Evolutionary conservation across 192 early-diverging fungal genomes (phyloP).

Genomic region (Haplosporangium gracile): DNA sequence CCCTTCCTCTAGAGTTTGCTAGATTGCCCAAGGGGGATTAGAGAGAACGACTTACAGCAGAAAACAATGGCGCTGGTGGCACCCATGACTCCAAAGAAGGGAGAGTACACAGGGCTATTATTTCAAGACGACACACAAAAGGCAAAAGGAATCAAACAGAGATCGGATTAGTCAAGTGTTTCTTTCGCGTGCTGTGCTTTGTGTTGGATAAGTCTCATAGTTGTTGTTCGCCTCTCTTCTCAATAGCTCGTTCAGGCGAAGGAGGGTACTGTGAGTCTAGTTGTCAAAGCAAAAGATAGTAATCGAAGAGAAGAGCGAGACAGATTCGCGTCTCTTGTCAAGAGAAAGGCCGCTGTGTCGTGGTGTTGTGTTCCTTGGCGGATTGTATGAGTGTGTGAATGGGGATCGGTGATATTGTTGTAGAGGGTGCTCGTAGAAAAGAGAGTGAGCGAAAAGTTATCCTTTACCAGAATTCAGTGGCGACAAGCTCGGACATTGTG

Average conservation of each 20-base stretch:
- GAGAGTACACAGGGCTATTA: conserved; percentile 90
- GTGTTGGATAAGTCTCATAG: neutral
- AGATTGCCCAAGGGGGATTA: neutral
- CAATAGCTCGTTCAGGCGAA: neutral
- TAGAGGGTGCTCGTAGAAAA: neutral
- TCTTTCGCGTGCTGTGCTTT: neutral
- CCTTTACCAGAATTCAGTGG: conserved; percentile 51
- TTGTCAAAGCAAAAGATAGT: too few relatives aligned
- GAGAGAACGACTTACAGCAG: conserved; percentile 73
- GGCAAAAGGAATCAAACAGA: neutral
- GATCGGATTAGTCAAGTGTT: neutral
- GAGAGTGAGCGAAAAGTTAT: too few relatives aligned
- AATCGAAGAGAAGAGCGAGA: too few relatives aligned
- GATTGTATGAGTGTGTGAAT: too few relatives aligned
- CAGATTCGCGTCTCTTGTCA: too few relatives aligned
- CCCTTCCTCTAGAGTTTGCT: too few relatives aligned
- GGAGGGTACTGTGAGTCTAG: neutral
- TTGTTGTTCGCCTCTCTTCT: neutral
- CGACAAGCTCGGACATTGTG: conserved; percentile 31
- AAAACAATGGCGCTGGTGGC: conserved; percentile 94
- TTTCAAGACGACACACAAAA: neutral
- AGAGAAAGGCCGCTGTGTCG: too few relatives aligned
- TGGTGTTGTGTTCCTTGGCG: too few relatives aligned
- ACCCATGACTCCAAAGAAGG: conserved; percentile 96
- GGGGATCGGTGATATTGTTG: too few relatives aligned